Evolutionary conservation across 495 filamentous ascomycete species (phyloP).

Genomic region (Lophiotrema nucula): DNA sequence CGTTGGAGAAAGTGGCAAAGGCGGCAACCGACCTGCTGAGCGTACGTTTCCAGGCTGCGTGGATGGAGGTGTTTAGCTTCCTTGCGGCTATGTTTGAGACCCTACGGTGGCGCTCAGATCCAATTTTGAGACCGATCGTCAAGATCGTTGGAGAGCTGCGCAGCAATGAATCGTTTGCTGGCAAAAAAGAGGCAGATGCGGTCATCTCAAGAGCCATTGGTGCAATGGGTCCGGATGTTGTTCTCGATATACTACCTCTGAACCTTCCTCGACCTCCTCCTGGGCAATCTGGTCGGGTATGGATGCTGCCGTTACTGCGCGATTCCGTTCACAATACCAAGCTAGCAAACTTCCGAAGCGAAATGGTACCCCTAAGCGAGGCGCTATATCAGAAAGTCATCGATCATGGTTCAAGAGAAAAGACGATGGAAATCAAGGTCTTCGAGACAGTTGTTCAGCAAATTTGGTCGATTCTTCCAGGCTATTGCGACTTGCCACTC

Average conservation of each 20-base stretch:
- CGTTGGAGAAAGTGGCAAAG: constrained; percentile 70
- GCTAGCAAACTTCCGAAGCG: constrained; percentile 76
- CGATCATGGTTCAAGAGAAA: constrained; percentile 72
- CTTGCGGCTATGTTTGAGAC: constrained; percentile 81
- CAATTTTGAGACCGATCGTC: constrained; percentile 70
- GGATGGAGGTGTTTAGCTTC: constrained; percentile 93
- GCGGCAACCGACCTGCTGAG: constrained; percentile 69
- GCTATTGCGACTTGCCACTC: constrained; percentile 87
- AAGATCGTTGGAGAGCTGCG: constrained; percentile 82
- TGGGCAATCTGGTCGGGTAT: constrained; percentile 81
- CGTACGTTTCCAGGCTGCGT: constrained; percentile 88
- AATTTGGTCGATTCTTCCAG: constrained; percentile 91
- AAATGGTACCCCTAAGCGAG: constrained; percentile 86
- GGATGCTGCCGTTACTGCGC: constrained; percentile 87
- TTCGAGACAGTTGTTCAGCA: constrained; percentile 95
- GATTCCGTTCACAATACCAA: constrained; percentile 82
- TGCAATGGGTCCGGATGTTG: constrained; percentile 81
- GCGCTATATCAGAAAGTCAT: constrained; percentile 84
- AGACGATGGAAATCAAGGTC: constrained; percentile 92
- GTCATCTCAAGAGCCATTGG: constrained; percentile 82
- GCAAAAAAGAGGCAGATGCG: constrained; percentile 90
- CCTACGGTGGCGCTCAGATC: constrained; percentile 78
- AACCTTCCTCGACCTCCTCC: constrained; percentile 74
- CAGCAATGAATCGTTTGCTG: constrained; percentile 81
- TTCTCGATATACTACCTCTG: constrained; percentile 77